Evolutionary conservation across 495 filamentous ascomycete genomes (phyloP).

Genomic region (Talaromyces thailandensis): DNA sequence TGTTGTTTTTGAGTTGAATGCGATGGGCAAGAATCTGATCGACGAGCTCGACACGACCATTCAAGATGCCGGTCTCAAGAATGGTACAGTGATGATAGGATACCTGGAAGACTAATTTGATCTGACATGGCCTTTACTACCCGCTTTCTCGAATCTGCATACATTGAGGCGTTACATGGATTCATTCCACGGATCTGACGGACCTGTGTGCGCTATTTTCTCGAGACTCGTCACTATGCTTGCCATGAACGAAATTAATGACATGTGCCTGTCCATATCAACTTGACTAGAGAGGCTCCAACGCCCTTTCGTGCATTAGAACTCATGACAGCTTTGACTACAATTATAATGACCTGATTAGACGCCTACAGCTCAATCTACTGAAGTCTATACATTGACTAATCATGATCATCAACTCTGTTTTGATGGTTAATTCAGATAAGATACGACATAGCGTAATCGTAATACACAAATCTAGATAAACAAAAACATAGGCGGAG

Average conservation of each 20-base stretch:
- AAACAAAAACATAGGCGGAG: background rate
- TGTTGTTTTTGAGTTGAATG: conserved; percentile 74
- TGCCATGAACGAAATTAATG: background rate
- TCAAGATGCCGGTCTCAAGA: conserved; percentile 76
- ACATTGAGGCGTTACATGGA: conserved; percentile 4
- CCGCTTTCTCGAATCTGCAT: conserved; percentile 1
- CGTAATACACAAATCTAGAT: background rate
- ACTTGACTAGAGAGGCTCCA: background rate
- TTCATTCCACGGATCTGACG: background rate
- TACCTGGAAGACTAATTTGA: conserved; percentile 53
- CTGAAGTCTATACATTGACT: background rate
- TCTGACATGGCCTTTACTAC: background rate
- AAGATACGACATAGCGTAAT: background rate
- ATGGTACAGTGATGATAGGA: conserved; percentile 88
- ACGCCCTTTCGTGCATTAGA: background rate
- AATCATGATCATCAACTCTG: background rate
- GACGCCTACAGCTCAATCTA: background rate
- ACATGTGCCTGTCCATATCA: background rate
- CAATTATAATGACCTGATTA: background rate
- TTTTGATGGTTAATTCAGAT: background rate
- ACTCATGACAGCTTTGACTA: background rate
- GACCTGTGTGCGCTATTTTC: background rate
- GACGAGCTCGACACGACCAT: conserved; percentile 63
- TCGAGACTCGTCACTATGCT: background rate
- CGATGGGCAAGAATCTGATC: conserved; percentile 73